Percentiles rank a stretch among this genome's conserved stretches.
phyloP scores from a whole-genome alignment of 2,329 filamentous ascomycete species.

The Pseudogymnoascus sp. region DNA sequence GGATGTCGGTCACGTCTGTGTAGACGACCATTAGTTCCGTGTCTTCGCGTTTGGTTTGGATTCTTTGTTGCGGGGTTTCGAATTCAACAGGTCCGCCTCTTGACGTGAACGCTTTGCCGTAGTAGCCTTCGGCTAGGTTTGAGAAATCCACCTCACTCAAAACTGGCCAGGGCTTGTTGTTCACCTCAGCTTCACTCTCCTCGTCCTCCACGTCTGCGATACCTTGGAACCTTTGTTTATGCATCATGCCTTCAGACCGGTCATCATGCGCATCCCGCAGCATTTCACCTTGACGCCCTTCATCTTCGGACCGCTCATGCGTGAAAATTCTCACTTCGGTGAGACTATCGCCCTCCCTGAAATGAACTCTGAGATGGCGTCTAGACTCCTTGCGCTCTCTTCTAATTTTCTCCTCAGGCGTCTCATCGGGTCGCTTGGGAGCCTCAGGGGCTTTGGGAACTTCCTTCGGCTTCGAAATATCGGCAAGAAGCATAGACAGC shows the following conservation, averaged over 20 bases:
- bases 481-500: constrained; percentile 26
- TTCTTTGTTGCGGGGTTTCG: constrained; percentile 46
- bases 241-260: constrained; percentile 62
- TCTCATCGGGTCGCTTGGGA: constrained; percentile 42
- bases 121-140: constrained; percentile 32
- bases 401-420: constrained; percentile 57
- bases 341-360: constrained; percentile 59
- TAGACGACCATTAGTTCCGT: constrained; percentile 48
- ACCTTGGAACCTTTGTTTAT: constrained; percentile 40
- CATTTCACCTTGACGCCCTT: constrained; percentile 59
- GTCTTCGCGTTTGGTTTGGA: constrained; percentile 49
- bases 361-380: constrained; percentile 61
- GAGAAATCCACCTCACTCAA: constrained; percentile 40
- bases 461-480: constrained; percentile 25
- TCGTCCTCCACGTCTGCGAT: constrained; percentile 45
- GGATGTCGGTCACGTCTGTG: constrained; percentile 27
- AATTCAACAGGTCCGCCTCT: constrained; percentile 45
- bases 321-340: constrained; percentile 62
- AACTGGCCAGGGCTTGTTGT: constrained; percentile 45
- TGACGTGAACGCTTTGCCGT: constrained; percentile 42
- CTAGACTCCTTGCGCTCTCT: constrained; percentile 66
- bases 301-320: constrained; percentile 63
- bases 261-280: constrained; percentile 66
- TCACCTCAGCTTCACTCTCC: constrained; percentile 44
- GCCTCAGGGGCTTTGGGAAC: constrained; percentile 23